Percentiles rank a stretch among this genome's conserved stretches.
These are phyloP conservation scores for Tolypocladium tropicale DNA, from an alignment of 2,329 filamentous ascomycete genomes.

Conservation along the genomic window DNA sequence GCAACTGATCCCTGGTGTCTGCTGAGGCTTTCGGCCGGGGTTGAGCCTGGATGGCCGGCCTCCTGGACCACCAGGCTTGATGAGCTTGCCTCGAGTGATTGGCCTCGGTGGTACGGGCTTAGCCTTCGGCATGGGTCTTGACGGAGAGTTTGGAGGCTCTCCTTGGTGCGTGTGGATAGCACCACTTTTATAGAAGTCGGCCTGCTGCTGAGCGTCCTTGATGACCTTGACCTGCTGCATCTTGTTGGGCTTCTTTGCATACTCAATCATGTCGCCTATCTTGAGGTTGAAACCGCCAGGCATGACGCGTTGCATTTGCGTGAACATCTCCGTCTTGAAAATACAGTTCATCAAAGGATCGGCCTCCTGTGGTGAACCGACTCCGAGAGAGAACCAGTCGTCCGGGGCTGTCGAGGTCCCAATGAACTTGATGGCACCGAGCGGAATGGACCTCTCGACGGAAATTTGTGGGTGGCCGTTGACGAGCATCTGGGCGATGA, in stretches of 20 bases:
- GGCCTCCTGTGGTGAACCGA: slow-evolving; percentile 82
- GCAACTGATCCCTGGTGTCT: slow-evolving; percentile 32
- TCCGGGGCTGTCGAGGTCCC: slow-evolving; percentile 73
- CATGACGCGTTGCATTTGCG: slow-evolving; percentile 73
- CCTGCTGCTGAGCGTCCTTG: slow-evolving; percentile 69
- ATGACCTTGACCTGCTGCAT: slow-evolving; percentile 78
- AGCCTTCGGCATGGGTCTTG: slow-evolving; percentile 74
- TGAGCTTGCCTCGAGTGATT: slow-evolving; percentile 86
- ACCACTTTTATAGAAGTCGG: slow-evolving; percentile 89
- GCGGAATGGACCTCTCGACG: slow-evolving; percentile 69
- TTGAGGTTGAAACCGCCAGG: slow-evolving; percentile 73
- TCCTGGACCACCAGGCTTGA: slow-evolving; percentile 79
- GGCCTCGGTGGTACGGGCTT: slow-evolving; percentile 81
- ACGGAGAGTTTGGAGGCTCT: slow-evolving; percentile 72
- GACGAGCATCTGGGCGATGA: slow-evolving; percentile 74
- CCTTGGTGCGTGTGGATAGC: slow-evolving; percentile 79
- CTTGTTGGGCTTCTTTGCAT: slow-evolving; percentile 97
- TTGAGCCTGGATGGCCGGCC: slow-evolving; percentile 68
- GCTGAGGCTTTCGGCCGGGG: slow-evolving; percentile 32
- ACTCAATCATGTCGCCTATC: slow-evolving; percentile 78
- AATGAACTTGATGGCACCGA: slow-evolving; percentile 84
- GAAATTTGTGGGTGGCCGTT: slow-evolving; percentile 75
- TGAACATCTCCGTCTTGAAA: slow-evolving; percentile 96
- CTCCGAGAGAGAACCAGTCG: slow-evolving; percentile 91
- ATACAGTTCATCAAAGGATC: slow-evolving; percentile 91